Evolutionary conservation across 352 stramenopile genomes (phyloP).

Genomic region (Phytophthora multivora): DNA sequence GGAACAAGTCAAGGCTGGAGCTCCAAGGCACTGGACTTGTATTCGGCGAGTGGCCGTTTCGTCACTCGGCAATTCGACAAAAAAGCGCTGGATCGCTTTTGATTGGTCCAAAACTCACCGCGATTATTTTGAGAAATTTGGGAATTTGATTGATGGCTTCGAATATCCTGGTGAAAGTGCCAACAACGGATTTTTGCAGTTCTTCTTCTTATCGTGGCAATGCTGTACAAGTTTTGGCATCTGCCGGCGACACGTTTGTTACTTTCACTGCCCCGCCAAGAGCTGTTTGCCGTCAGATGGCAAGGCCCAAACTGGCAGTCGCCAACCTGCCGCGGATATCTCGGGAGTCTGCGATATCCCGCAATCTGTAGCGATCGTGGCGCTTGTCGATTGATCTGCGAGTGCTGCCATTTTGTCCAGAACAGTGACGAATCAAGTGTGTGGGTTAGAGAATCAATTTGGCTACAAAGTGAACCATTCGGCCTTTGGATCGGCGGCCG

Average conservation of each 20-base stretch:
- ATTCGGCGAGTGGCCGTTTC: neutral
- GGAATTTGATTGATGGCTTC: conserved; percentile 27
- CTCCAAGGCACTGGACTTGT: neutral
- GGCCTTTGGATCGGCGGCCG: neutral
- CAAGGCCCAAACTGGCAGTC: neutral
- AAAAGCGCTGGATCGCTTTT: neutral
- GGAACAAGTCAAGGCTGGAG: neutral
- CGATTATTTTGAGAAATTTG: conserved; percentile 27
- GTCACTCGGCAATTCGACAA: conserved; percentile 8
- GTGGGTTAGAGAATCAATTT: neutral
- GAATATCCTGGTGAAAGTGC: neutral
- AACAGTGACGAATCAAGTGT: neutral
- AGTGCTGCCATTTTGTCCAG: neutral
- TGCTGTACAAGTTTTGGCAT: neutral
- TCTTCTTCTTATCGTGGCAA: neutral
- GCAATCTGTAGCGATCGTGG: conserved; percentile 9
- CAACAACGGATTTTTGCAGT: neutral
- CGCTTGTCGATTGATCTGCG: neutral
- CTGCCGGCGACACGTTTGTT: conserved; percentile 10
- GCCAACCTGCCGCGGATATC: conserved; percentile 1
- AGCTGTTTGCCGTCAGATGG: neutral
- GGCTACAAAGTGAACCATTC: neutral
- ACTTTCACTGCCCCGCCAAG: neutral
- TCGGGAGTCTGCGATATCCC: conserved; percentile 22
- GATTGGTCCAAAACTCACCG: conserved; percentile 9